These are phyloP conservation scores for Nitzschia sp. DNA, from an alignment of 108 stramenopile species.

Conservation along the genomic window DNA sequence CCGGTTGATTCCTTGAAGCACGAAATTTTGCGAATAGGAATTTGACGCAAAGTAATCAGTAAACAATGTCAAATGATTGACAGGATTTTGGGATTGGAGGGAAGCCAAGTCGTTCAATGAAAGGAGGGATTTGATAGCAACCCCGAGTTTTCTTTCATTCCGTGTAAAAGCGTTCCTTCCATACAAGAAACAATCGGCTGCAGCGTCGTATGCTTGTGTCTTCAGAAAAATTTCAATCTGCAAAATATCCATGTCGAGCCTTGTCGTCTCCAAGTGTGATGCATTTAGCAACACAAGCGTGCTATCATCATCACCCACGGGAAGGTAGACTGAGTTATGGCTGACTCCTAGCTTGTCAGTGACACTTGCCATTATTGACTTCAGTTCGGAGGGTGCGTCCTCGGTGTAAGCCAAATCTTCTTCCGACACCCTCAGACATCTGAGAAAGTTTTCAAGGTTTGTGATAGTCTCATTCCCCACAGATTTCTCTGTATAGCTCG, in stretches of 20 bases:
- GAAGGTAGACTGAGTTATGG: constrained; percentile 3
- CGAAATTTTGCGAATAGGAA: constrained; percentile 36
- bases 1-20: constrained; percentile 32
- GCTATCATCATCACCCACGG: constrained; percentile 36
- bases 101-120: not conserved
- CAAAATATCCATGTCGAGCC: constrained; percentile 53
- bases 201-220: constrained; percentile 42
- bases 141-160: not conserved
- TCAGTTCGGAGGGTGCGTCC: constrained; percentile 18
- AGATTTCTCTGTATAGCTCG: not conserved
- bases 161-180: constrained; percentile 48
- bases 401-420: constrained; percentile 26
- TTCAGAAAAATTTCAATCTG: constrained; percentile 50
- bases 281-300: not conserved
- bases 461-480: constrained; percentile 15
- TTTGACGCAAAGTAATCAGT: constrained; percentile 22
- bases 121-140: not conserved
- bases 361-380: constrained; percentile 15
- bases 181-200: constrained; percentile 51
- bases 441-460: constrained; percentile 26
- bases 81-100: not conserved
- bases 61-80: not conserved
- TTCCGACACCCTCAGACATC: constrained; percentile 46
- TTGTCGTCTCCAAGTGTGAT: constrained; percentile 19
- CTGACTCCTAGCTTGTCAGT: not conserved